These are phyloP conservation scores for Symbiodinium pilosum DNA, from an alignment of 73 alveolate genomes.

Conservation along the genomic window DNA sequence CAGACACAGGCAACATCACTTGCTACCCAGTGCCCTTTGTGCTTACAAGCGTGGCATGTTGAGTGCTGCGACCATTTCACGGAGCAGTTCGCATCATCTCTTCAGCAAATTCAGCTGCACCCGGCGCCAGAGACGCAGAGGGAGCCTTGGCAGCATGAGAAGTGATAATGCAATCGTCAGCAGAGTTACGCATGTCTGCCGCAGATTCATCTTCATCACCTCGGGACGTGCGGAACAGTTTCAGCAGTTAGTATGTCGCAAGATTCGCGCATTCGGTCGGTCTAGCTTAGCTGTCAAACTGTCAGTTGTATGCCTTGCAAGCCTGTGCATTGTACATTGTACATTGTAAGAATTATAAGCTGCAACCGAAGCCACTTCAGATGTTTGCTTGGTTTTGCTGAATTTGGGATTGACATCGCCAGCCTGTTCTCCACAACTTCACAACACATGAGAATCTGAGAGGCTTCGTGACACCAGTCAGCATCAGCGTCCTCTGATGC, in stretches of 20 bases:
- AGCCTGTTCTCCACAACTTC: no score
- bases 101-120: background rate
- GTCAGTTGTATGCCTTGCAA: background rate
- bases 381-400: no score
- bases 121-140: background rate
- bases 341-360: no score
- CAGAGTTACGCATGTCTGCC: background rate
- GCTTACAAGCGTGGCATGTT: background rate
- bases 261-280: background rate
- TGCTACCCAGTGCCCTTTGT: background rate
- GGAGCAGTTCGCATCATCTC: background rate
- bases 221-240: background rate
- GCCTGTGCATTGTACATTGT: background rate
- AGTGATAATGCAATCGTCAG: background rate
- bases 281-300: background rate
- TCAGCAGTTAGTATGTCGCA: background rate
- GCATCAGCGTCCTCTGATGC: no score
- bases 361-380: no score
- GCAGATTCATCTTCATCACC: background rate
- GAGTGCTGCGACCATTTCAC: background rate
- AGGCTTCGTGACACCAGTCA: no score
- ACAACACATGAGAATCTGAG: no score
- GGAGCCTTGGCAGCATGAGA: background rate
- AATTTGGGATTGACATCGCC: no score
- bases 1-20: background rate